Percentiles rank a stretch among this genome's conserved stretches.
Conservation (phyloP, 148 eudicot genomes). For the Cornus kousa region DNA sequence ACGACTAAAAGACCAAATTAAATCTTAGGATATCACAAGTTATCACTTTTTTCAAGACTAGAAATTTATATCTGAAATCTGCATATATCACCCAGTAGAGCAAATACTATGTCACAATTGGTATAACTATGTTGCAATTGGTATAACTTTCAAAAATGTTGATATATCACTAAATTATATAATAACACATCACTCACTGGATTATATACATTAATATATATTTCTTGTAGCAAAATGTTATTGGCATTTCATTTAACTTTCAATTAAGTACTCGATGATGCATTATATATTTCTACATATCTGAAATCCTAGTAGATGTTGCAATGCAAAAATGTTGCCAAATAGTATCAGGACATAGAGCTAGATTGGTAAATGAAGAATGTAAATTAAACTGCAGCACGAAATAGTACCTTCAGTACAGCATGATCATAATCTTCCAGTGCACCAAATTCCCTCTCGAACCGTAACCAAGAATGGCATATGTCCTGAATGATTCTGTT, state of each 20-base stretch:
- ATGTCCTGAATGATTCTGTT: constrained; percentile 70
- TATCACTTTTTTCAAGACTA: too few relatives aligned
- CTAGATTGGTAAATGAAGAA: not conserved
- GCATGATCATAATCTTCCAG: constrained; percentile 83
- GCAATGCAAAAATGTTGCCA: not conserved
- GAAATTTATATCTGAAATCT: too few relatives aligned
- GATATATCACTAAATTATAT: too few relatives aligned
- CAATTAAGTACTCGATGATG: not conserved
- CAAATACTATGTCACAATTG: not conserved
- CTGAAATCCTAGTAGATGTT: not conserved
- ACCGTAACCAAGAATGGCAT: constrained; percentile 87
- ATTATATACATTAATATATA: too few relatives aligned
- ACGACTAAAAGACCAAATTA: too few relatives aligned
- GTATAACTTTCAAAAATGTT: not conserved
- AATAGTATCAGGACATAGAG: not conserved
- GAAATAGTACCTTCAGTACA: constrained; percentile 56
- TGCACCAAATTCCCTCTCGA: constrained; percentile 85
- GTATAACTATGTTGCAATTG: not conserved
- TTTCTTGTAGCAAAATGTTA: not conserved
- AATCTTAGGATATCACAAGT: too few relatives aligned
- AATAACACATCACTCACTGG: too few relatives aligned
- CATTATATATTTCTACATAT: not conserved
- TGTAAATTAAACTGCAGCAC: constrained; percentile 4
- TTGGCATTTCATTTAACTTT: not conserved
- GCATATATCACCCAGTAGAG: too few relatives aligned